Base-by-base conservation (phyloP, 345 rosid species). In the Kandelia obovata region DNA sequence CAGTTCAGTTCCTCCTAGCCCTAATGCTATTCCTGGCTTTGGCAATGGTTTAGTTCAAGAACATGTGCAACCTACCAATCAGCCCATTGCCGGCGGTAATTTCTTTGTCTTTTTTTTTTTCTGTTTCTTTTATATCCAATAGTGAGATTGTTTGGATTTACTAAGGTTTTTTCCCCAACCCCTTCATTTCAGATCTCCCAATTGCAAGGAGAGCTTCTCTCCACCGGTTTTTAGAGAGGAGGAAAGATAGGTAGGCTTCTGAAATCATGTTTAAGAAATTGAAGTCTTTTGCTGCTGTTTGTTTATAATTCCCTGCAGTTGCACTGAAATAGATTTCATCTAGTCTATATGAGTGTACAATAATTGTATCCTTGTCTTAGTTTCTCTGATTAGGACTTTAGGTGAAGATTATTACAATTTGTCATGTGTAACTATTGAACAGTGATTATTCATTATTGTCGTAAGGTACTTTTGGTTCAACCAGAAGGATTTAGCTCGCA, bases 121-220 rank as follows among this genome's bases (percentile, higher is more conserved):
- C 28, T 4, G 7, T 39, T n/a, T 4, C 65, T 55, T 37, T 6
- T 32, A 4, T 30, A 21, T 21, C 32, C 20, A 17, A 5, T 5
- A 20, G 9, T 20, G 19, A 2, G 47, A 28, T 17, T 46, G n/a
- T 34, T 21, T 1, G 16, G 5, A 23, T 39, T 17, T 53, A 25
- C 32, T 5, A 52, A 60, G 4, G 27, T 3, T 10, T 53, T 26
- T 56, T 52, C 13, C 67, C 30, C 30, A 34, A 47, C 15, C 35
- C 58, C 23, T 52, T 35, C 51, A 64, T 57, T 75, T 61, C 86
- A 91, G 98, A 88, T 78, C 83, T 94, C 23, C 98, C 98, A 47
- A 86, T 94, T 60, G 95, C 95, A n/a, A 82, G 96, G 86, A 81
- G 89, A 78, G 95, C 92, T 67, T 94, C 98, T 30, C 97, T 94